Evolutionary conservation across 768 basidiomycete species (phyloP), one percentile per base, ranked within the genome.

Genomic region (Lactarius vividus): DNA sequence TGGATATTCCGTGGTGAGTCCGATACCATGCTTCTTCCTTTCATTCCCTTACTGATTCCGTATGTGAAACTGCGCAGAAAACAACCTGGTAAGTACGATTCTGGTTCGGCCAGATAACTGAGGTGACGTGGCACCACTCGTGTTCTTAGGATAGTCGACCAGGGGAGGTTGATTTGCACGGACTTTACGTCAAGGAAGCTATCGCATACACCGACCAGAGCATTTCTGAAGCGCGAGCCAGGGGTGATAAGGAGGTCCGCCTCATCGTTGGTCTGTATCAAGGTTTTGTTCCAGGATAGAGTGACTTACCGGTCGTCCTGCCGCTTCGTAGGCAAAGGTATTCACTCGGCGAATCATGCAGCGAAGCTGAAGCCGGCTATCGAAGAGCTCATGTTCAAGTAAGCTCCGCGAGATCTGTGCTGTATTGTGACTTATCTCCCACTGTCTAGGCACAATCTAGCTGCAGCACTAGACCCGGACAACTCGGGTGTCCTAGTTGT

Each of bases 281-380:
- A 29, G 29, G 42, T 44, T 7, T 37, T 46, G 26, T 15, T 39
- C 16, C 15, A 3, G 23, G 26, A 35, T 26, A 29, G 15, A n/a
- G 2, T 54, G 18, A 53, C 58, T 35, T 59, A 29, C 28, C 26
- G 23, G 18, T 23, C 53, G 57, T 52, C 46, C 26, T 18, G 39
- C 18, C 18, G 46, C 18, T 66, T 16, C 20, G 35, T 67, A 91
- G 91, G 91, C 18, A 96, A 94, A 77, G 95, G 95, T 11, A 79
- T 94, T 33, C 96, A 98, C 76, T 94, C 91, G 20, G 77, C 81
- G 31, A 82, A 83, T 3, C 87, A 88, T 55, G 81, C 84, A 7
- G 90, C 92, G 0, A 98, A 96, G 78, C 82, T 98, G 72, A 94
- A 90, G 73, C 96, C 96, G 37, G 96, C 95, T 7, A 88, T 98